Conservation (phyloP, 2,329 filamentous ascomycete species). For the Aspergillus versicolor region DNA sequence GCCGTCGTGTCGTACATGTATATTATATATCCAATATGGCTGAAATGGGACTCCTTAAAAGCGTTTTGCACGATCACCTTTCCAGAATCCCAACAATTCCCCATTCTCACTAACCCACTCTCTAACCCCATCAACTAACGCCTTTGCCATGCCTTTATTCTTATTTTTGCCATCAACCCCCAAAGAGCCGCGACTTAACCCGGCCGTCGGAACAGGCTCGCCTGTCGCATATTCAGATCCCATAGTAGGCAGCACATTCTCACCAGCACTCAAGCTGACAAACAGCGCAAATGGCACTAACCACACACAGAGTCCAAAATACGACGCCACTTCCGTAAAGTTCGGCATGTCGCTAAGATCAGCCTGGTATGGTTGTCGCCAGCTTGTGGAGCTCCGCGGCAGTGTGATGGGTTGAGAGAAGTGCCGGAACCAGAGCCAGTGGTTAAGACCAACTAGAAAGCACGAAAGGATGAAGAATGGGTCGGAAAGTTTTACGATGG, state of each 20-base stretch:
- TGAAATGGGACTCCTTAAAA: constrained; percentile 28
- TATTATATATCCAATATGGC: constrained; percentile 2
- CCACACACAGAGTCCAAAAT: constrained; percentile 96
- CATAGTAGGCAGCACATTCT: constrained; percentile 93
- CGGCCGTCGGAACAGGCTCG: constrained; percentile 31
- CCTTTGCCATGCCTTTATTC: constrained; percentile 63
- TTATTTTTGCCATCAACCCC: constrained; percentile 42
- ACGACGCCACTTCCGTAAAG: constrained; percentile 93
- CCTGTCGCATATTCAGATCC: constrained; percentile 71
- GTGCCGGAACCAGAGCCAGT: constrained; percentile 94
- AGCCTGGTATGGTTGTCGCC: constrained; percentile 41
- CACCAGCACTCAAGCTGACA: constrained; percentile 87
- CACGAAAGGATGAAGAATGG: constrained; percentile 84
- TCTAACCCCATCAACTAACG: constrained; percentile 57
- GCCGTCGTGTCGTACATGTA: not conserved
- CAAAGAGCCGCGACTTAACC: constrained; percentile 25
- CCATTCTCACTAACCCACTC: constrained; percentile 64
- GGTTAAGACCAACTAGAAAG: constrained; percentile 80
- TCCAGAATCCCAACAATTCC: constrained; percentile 63
- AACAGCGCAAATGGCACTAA: constrained; percentile 93
- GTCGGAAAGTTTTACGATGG: constrained; percentile 80
- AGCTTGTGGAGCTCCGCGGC: constrained; percentile 29
- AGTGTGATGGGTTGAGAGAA: constrained; percentile 68
- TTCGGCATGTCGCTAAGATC: constrained; percentile 61
- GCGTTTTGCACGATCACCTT: constrained; percentile 55